Base-by-base conservation (phyloP, 2,329 filamentous ascomycete species). In the Metarhizium rileyi region DNA sequence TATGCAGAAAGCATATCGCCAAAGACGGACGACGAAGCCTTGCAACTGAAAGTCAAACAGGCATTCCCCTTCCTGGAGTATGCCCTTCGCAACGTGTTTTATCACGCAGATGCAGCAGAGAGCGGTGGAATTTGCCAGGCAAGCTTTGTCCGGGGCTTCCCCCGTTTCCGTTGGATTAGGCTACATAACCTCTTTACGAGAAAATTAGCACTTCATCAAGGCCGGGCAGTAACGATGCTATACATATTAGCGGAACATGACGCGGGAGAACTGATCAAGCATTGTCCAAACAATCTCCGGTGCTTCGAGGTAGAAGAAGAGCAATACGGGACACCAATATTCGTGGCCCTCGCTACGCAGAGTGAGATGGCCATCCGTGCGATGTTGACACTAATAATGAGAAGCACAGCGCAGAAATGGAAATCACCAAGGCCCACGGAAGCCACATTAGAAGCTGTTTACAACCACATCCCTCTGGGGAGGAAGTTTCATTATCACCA, bases 41-140 rank as follows among this genome's bases (percentile, higher is more conserved):
- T 41, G 48, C 14, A 26, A 1, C 16, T 5, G 1, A 36, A 30
- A 23, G 23, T 38, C 4, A n/a, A 14, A 1, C 42, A n/a, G n/a
- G n/a, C 44, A 0, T 55, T 53, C 22, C 55, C 55, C 1, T 57
- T 59, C 20, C 25, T 56, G 0, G 41, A 38, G 12, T 57, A 59
- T 16, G 53, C 57, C 3, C 46, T 44, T 0, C 38, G 20, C 0
- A 44, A 55, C 45, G 10, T 52, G 16, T 35, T 59, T 0, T 47
- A 54, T 8, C 56, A 59, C 4, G 52, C 57, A 0, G 30, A 59
- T 26, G 45, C 18, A 3, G 55, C 56, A n/a, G 47, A 52, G 0
- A 35, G 22, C 0, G 16, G 22, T 0, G 0, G 18, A 0, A 14
- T 53, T 9, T 1, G 7, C 0, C 54, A 56, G n/a, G n/a, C 5